Base-by-base conservation (phyloP, 305 asterid genomes). In the Striga hermonthica region DNA sequence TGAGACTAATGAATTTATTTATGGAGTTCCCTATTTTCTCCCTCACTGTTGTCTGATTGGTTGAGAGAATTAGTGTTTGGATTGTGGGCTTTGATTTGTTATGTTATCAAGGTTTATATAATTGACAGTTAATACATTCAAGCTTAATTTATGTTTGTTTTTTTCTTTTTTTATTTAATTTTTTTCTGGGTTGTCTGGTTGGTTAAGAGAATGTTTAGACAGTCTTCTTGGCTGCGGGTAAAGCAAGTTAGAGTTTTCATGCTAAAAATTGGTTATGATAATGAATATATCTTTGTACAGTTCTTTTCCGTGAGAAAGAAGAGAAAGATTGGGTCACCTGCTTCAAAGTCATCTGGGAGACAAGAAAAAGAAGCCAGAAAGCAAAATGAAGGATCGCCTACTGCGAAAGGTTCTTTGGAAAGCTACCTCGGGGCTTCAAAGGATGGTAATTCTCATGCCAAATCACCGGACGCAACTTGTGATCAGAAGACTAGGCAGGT, bases 261-360 rank as follows among this genome's bases (percentile, higher is more conserved):
- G 57, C 15, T 56, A 56, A 66, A 31, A 44, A 55, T 4, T 65
- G 59, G 44, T 36, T 56, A 9, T 6, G 11, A 4, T 44, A 13
- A 34, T 66, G 48, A 43, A 35, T 35, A 8, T 58, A 15, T 69
- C 47, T 38, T 41, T 73, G 14, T 62, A 78, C 81, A 93, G 99
- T 90, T 83, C 77, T 93, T 86, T 80, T 74, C 88, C 67, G 85
- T 96, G 7, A 86, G 77, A 70, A 90, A 93, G 87, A 90, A 85
- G 87, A 88, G 95, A 82, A 90, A 85, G 84, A 47, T 72, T 78
- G 43, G 69, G 63, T 88, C 99, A 60, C 95, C 96, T 28, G 72
- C 67, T 38, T 64, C 80, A 35, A 85, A 78, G 77, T 62, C 84
- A 77, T 62, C 84, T 47, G 87, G 82, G 81, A 78, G 78, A 78